Base-by-base conservation (phyloP, 345 rosid genomes). In the Mangifera indica region DNA sequence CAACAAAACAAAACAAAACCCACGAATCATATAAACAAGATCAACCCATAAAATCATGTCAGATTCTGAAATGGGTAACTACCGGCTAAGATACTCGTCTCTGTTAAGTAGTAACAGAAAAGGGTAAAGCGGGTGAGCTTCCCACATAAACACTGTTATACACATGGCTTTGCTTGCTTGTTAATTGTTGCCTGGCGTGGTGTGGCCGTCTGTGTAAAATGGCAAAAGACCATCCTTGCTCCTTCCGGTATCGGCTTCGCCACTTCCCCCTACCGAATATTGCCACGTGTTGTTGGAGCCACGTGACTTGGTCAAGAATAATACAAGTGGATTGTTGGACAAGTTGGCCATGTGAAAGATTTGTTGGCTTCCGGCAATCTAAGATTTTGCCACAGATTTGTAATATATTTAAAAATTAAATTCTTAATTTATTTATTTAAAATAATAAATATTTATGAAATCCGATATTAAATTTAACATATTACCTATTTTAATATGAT, bases 61-160 rank as follows among this genome's bases (percentile, higher is more conserved):
- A 46, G 15, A 5, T 37, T 5, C 9, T 37, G 9, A 37, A 37
- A 22, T 11, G 0, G 14, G 25, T 26, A 24, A 22, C 55, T 49
- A 86, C 96, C 97, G 82, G 78, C 72, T 70, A 68, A 75, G 90
- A 72, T 78, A 78, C 73, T 93, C 98, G 72, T 93, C 97, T 81
- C 98, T 82, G 80, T 93, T 91, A 66, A 84, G 84, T 32, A 93
- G 75, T n/a, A 93, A 79, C 66, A 89, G 67, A 76, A 93, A 78
- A 7, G 87, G 89, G 77, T 84, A 85, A 68, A 84, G 81, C 18
- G 93, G 90, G 81, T 88, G 90, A 65, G 90, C 75, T 78, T 80
- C 90, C 97, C 98, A 91, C 70, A 81, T 20, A 74, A 88, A 93
- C 78, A 81, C 82, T 42, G 88, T 84, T 60, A 86, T 86, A 61